Evolutionary conservation across 805 yeast genomes (phyloP).

Genomic region (Ogataea pini): DNA sequence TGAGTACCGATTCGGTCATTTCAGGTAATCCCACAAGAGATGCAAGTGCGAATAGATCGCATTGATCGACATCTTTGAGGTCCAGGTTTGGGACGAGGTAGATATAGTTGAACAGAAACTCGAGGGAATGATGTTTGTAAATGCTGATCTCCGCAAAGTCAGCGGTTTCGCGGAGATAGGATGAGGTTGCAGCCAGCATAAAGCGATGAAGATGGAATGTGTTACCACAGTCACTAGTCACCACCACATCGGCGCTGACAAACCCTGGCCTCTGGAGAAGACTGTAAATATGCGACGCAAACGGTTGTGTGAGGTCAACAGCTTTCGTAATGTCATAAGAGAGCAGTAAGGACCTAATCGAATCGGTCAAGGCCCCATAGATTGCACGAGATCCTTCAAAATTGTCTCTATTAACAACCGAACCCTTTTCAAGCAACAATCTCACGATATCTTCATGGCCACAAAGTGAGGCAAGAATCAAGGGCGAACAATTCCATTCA

Average conservation of each 20-base stretch:
- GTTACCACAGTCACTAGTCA: slow-evolving; percentile 13
- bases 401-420: slow-evolving; percentile 78
- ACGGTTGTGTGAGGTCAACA: slow-evolving; percentile 68
- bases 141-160: neutral
- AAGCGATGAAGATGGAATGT: slow-evolving; percentile 41
- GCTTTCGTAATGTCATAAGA: slow-evolving; percentile 67
- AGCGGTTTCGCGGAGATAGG: neutral
- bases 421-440: slow-evolving; percentile 63
- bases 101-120: slow-evolving; percentile 30
- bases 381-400: slow-evolving; percentile 76
- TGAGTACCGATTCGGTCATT: slow-evolving; percentile 34
- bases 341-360: slow-evolving; percentile 57
- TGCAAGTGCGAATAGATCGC: slow-evolving; percentile 35
- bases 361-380: slow-evolving; percentile 74
- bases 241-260: slow-evolving; percentile 37
- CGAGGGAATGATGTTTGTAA: slow-evolving; percentile 35
- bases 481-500: slow-evolving; percentile 74
- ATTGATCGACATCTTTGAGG: slow-evolving; percentile 33
- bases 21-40: slow-evolving; percentile 40
- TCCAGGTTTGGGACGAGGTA: slow-evolving; percentile 34
- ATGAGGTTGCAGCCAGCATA: slow-evolving; percentile 37
- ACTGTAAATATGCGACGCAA: slow-evolving; percentile 66
- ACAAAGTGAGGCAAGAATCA: slow-evolving; percentile 71
- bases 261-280: slow-evolving; percentile 34
- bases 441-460: slow-evolving; percentile 71